Evolutionary conservation across 345 rosid species (phyloP).

Genomic region (Gossypium sturtianum): DNA sequence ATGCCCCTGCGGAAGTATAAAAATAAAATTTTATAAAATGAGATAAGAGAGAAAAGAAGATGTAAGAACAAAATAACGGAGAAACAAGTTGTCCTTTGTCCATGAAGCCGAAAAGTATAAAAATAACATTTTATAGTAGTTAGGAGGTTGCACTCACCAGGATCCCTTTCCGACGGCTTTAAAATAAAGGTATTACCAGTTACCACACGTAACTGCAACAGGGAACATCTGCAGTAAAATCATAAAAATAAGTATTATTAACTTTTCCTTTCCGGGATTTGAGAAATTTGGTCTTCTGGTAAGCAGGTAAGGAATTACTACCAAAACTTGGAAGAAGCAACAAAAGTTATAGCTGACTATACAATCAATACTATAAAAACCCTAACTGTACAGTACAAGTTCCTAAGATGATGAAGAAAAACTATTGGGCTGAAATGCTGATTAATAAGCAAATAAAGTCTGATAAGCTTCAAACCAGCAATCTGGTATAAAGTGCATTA

Average conservation of each 20-base stretch:
- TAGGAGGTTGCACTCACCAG: conserved; percentile 45
- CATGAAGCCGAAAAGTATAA: background rate
- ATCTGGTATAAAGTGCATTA: background rate
- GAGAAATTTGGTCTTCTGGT: background rate
- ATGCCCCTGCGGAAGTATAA: conserved; percentile 55
- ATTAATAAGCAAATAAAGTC: background rate
- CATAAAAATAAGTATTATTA: background rate
- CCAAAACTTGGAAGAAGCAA: background rate
- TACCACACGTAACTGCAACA: conserved; percentile 63
- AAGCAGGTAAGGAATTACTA: background rate
- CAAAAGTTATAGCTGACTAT: background rate
- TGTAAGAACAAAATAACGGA: background rate
- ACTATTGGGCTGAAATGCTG: background rate
- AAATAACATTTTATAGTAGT: background rate
- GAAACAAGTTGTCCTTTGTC: background rate
- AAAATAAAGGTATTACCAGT: conserved; percentile 56
- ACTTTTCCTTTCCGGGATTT: background rate
- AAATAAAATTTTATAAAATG: background rate
- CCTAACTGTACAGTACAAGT: background rate
- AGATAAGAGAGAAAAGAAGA: background rate
- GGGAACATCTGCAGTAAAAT: conserved; percentile 77
- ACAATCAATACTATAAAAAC: background rate
- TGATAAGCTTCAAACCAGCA: background rate
- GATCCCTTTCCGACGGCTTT: conserved; percentile 46
- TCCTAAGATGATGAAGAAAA: background rate